Evolutionary conservation across 2,329 filamentous ascomycete species (phyloP).

Genomic region (Bipolaris sorokiniana): DNA sequence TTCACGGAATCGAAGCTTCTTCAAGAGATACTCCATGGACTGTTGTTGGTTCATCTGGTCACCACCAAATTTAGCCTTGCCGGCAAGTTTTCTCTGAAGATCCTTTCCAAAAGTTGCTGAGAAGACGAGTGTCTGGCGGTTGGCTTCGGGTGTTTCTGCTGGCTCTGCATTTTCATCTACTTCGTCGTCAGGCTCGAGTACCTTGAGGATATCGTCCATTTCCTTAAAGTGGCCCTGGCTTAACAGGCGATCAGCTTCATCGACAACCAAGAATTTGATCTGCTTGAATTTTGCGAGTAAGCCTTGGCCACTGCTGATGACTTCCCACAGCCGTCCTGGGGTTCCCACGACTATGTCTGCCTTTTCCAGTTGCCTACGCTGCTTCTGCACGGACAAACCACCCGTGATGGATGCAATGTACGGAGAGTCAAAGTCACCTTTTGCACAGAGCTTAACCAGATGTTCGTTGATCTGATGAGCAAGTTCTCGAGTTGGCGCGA

Average conservation of each 20-base stretch:
- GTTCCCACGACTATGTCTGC: slow-evolving; percentile 95
- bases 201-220: slow-evolving; percentile 82
- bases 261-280: slow-evolving; percentile 84
- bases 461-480: slow-evolving; percentile 90
- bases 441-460: slow-evolving; percentile 74
- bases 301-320: slow-evolving; percentile 76
- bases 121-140: slow-evolving; percentile 90
- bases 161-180: slow-evolving; percentile 50
- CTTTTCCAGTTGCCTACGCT: slow-evolving; percentile 79
- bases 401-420: slow-evolving; percentile 86
- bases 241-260: slow-evolving; percentile 91
- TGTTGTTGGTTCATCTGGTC: slow-evolving; percentile 71
- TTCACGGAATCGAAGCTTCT: slow-evolving; percentile 85
- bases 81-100: slow-evolving; percentile 86
- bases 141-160: slow-evolving; percentile 33
- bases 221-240: slow-evolving; percentile 96
- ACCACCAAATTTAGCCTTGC: slow-evolving; percentile 61
- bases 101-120: slow-evolving; percentile 94
- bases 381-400: slow-evolving; percentile 92
- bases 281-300: slow-evolving; percentile 73
- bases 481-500: slow-evolving; percentile 91
- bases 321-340: slow-evolving; percentile 91
- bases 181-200: slow-evolving; percentile 71
- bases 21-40: slow-evolving; percentile 90
- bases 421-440: slow-evolving; percentile 65